A percentile compares a stretch with the other conserved stretches of the same genome.
These are phyloP conservation scores for Poteriospumella lacustris DNA, from an alignment of 108 stramenopile species.

Conservation along the genomic window DNA sequence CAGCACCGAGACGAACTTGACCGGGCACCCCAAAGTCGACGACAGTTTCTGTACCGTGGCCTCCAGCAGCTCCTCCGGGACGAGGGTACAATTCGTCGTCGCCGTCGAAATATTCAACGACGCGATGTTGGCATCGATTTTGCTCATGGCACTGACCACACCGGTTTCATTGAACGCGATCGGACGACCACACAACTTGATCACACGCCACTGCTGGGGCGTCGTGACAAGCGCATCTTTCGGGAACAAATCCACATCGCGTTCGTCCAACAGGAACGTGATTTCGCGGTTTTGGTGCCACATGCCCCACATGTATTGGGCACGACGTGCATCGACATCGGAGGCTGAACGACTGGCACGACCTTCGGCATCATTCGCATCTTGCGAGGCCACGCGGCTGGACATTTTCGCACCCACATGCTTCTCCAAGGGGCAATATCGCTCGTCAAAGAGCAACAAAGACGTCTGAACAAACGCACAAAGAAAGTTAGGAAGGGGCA, in stretches of 20 bases:
- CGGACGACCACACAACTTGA: conserved; percentile 32
- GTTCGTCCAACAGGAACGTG: conserved; percentile 22
- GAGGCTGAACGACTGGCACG: background rate
- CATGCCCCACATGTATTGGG: conserved; percentile 3
- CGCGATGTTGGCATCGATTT: background rate
- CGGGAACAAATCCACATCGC: conserved; percentile 24
- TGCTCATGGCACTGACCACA: conserved; percentile 21
- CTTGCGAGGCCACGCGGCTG: background rate
- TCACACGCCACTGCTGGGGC: conserved; percentile 11
- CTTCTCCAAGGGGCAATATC: background rate
- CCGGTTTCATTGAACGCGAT: conserved; percentile 33
- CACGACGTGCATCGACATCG: background rate
- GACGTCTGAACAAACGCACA: background rate
- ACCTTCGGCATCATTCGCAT: background rate
- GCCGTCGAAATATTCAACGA: conserved; percentile 17
- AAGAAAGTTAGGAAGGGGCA: background rate
- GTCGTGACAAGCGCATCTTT: background rate
- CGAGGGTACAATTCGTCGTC: conserved; percentile 27
- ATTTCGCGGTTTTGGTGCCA: background rate
- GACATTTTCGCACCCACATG: background rate
- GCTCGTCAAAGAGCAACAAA: background rate
- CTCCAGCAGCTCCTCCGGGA: conserved; percentile 9
- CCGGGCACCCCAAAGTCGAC: background rate
- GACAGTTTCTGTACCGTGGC: background rate
- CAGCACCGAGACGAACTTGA: too few relatives aligned